phyloP scores from a whole-genome alignment of 2,329 filamentous ascomycete species.

The Curvularia verruculosa region DNA sequence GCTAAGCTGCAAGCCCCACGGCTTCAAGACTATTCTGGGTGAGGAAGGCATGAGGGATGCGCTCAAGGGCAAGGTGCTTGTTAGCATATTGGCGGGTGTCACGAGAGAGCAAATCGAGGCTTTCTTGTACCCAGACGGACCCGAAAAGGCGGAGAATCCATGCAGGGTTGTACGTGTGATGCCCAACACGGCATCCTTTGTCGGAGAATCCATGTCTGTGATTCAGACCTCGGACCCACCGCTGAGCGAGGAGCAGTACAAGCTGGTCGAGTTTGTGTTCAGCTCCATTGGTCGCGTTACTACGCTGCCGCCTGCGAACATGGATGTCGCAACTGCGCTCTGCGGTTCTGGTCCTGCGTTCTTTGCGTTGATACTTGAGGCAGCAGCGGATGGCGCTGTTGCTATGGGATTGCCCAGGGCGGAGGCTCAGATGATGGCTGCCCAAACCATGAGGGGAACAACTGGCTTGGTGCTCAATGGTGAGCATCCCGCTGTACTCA shows the following conservation, averaged over 20 bases:
- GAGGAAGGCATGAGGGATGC: constrained; percentile 73
- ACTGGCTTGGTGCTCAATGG: constrained; percentile 71
- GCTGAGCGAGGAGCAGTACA: constrained; percentile 59
- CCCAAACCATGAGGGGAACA: constrained; percentile 77
- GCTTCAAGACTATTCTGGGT: constrained; percentile 70
- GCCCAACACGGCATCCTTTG: constrained; percentile 81
- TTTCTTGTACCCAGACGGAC: constrained; percentile 63
- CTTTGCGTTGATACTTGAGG: constrained; percentile 76
- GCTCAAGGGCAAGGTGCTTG: constrained; percentile 77
- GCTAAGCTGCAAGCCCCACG: constrained; percentile 80
- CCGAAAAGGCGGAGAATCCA: constrained; percentile 49
- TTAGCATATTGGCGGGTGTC: constrained; percentile 81
- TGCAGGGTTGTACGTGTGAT: constrained; percentile 78
- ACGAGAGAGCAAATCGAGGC: constrained; percentile 70
- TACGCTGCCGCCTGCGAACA: constrained; percentile 68
- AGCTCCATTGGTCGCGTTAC: constrained; percentile 73
- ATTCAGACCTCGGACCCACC: constrained; percentile 69
- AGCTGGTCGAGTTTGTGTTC: constrained; percentile 77
- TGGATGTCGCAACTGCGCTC: constrained; percentile 76
- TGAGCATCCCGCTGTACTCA: constrained; percentile 75
- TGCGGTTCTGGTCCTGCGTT: constrained; percentile 79
- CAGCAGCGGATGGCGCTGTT: constrained; percentile 76
- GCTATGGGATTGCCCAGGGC: constrained; percentile 77
- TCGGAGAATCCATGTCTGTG: constrained; percentile 80
- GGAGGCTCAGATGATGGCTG: constrained; percentile 77